phyloP scores from a whole-genome alignment of 2,329 filamentous ascomycete species.

The Alternaria triticina region DNA sequence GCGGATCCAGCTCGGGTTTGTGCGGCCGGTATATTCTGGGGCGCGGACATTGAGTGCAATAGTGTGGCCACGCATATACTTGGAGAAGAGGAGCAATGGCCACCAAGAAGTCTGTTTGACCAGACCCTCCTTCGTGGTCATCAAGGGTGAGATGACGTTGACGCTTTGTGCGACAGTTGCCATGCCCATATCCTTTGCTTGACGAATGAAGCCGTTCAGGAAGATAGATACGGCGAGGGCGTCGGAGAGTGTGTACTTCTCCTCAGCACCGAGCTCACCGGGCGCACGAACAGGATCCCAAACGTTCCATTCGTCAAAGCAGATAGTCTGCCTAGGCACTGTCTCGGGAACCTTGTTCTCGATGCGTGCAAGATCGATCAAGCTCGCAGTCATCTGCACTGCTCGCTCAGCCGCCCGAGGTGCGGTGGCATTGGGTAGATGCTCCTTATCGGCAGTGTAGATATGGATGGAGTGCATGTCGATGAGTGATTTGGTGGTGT shows the following conservation, averaged over 20 bases:
- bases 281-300: slow-evolving; percentile 77
- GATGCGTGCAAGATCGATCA: slow-evolving; percentile 77
- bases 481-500: slow-evolving; percentile 60
- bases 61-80: slow-evolving; percentile 76
- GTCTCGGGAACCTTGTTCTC: slow-evolving; percentile 67
- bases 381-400: slow-evolving; percentile 70
- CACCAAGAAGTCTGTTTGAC: slow-evolving; percentile 78
- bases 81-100: slow-evolving; percentile 72
- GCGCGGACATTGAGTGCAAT: slow-evolving; percentile 70
- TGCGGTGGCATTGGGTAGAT: slow-evolving; percentile 55
- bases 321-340: slow-evolving; percentile 72
- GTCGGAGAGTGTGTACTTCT: slow-evolving; percentile 73
- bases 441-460: slow-evolving; percentile 68
- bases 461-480: slow-evolving; percentile 85
- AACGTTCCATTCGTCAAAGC: slow-evolving; percentile 87
- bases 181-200: slow-evolving; percentile 75
- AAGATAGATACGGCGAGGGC: slow-evolving; percentile 76
- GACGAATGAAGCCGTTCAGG: slow-evolving; percentile 78
- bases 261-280: slow-evolving; percentile 74
- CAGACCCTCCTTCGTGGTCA: slow-evolving; percentile 70
- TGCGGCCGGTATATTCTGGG: slow-evolving; percentile 70
- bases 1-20: slow-evolving; percentile 69
- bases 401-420: slow-evolving; percentile 74
- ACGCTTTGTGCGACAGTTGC: slow-evolving; percentile 79
- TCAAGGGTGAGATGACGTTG: slow-evolving; percentile 78